Evolutionary conservation across 1,284 basidiomycete genomes (phyloP).

Genomic region (Apiotrichum sp.): DNA sequence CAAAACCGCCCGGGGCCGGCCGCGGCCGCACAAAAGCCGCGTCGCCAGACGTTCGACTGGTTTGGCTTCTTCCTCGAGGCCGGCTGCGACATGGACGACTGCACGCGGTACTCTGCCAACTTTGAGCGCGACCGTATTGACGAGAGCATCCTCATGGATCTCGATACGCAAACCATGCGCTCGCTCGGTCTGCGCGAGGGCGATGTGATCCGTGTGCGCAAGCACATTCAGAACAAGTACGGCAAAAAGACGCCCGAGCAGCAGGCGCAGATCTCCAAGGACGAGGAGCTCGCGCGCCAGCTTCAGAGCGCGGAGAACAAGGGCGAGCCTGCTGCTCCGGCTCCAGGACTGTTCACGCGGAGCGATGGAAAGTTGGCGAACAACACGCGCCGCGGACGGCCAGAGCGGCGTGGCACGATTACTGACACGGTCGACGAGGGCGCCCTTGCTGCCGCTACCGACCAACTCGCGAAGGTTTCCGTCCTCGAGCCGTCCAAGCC

Average conservation of each 20-base stretch:
- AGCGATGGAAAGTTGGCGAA: constrained; percentile 80
- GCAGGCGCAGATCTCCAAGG: constrained; percentile 62
- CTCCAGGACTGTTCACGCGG: constrained; percentile 71
- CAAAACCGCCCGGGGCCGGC: background rate
- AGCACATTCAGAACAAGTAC: constrained; percentile 60
- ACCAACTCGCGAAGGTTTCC: constrained; percentile 62
- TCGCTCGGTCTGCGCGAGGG: constrained; percentile 90
- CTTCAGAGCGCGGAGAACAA: constrained; percentile 73
- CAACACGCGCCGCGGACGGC: constrained; percentile 73
- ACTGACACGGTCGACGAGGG: constrained; percentile 66
- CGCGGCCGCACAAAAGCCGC: constrained; percentile 12
- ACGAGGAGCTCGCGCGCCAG: constrained; percentile 73
- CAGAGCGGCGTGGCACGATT: constrained; percentile 60
- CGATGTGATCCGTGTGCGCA: constrained; percentile 92
- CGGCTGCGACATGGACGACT: constrained; percentile 95
- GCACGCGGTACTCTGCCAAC: constrained; percentile 84
- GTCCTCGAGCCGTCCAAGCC: constrained; percentile 36
- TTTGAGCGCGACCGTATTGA: constrained; percentile 98
- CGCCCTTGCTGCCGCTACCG: constrained; percentile 68
- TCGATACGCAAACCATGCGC: constrained; percentile 82
- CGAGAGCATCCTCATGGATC: constrained; percentile 80
- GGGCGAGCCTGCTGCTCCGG: constrained; percentile 50
- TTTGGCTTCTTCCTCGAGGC: constrained; percentile 98
- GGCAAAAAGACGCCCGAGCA: constrained; percentile 56
- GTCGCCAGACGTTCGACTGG: constrained; percentile 71